A percentile compares a stretch with the other conserved stretches of the same genome.
phyloP scores from a whole-genome alignment of 163 green algal species.

The Volvox carteri region DNA sequence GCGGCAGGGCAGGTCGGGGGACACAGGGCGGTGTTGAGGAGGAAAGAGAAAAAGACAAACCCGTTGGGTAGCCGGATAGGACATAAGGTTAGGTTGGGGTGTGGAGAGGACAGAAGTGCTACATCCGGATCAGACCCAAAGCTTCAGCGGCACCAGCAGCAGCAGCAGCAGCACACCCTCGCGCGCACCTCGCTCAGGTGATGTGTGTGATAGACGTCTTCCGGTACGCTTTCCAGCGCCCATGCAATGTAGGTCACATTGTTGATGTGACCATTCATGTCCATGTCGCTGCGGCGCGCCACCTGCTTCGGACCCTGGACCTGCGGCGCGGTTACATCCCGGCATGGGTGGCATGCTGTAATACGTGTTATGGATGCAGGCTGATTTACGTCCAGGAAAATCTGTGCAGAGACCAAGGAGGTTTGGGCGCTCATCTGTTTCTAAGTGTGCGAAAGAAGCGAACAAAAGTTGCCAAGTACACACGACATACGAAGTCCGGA shows the following conservation, averaged over 20 bases:
- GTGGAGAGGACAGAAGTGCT: not conserved
- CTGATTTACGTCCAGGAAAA: too few species aligned
- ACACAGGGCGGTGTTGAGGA: not conserved
- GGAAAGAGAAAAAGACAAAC: not conserved
- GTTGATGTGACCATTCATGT: conserved; percentile 99
- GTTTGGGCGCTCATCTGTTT: too few species aligned
- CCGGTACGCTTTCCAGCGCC: conserved; percentile 90
- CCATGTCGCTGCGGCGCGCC: conserved; percentile 91
- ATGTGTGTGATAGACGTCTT: conserved; percentile 76
- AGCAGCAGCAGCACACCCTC: not conserved
- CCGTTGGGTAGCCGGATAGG: not conserved
- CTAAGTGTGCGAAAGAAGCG: too few species aligned
- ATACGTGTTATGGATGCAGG: too few species aligned
- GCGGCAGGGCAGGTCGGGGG: too few species aligned
- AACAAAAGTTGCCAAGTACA: too few species aligned
- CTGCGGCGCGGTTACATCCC: too few species aligned
- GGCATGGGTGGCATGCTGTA: too few species aligned
- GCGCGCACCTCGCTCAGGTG: conserved; percentile 76
- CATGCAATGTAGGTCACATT: conserved; percentile 97
- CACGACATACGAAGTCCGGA: too few species aligned
- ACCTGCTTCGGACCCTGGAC: conserved; percentile 70
- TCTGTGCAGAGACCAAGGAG: too few species aligned
- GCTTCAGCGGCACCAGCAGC: not conserved
- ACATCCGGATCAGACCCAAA: not conserved
- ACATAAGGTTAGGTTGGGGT: not conserved